Evolutionary conservation across 495 filamentous ascomycete species (phyloP), one percentile per base, ranked within the genome.

Genomic region (Aspergillus hancockii): DNA sequence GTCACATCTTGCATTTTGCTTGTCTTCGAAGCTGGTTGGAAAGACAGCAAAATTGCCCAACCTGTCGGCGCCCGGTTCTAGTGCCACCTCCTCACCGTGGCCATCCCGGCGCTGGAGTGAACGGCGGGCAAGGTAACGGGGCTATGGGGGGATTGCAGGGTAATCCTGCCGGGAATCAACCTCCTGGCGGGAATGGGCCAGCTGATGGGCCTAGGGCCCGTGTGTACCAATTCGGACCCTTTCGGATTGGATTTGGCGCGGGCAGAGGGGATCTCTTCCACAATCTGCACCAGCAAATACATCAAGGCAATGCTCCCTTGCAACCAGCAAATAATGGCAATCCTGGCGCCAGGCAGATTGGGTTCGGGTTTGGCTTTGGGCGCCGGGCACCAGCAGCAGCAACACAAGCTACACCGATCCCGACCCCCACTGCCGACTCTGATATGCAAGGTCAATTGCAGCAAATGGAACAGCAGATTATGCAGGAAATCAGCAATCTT

Each of bases 1-100:
- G 93, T 3, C 94, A 98, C 70, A 93, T 97, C 49, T 75, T 98
- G 32, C 94, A 98, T 72, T 91, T 96, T 62, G 86, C 91, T 19
- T 98, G 94, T 67, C 83, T 98, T 46, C 88, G 91, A 67, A 95
- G 93, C 70, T 98, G 94, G 94, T 78, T 98, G n/a, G 94, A 98
- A 75, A 86, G 94, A 55, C 94, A 98, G 71, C 95, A 98, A 71
- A 92, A 94, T 22, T 98, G 94, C 71, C 94, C 94, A 12, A 98
- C 93, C 4, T 98, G 94, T 70, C 86, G 94, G 57, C 82, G 90
- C 31, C 84, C 94, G 21, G 95, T 98, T 31, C 57, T 78, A 18
- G 63, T 62, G 2, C 63, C 71, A 14, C 69, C 73, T 47, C 65
- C 71, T 30, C 64, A 64, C 40, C 66, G 66, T 52, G 70, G 61